Evolutionary conservation across 1,284 basidiomycete genomes (phyloP).

Genomic region (Rhodotorula sp.): DNA sequence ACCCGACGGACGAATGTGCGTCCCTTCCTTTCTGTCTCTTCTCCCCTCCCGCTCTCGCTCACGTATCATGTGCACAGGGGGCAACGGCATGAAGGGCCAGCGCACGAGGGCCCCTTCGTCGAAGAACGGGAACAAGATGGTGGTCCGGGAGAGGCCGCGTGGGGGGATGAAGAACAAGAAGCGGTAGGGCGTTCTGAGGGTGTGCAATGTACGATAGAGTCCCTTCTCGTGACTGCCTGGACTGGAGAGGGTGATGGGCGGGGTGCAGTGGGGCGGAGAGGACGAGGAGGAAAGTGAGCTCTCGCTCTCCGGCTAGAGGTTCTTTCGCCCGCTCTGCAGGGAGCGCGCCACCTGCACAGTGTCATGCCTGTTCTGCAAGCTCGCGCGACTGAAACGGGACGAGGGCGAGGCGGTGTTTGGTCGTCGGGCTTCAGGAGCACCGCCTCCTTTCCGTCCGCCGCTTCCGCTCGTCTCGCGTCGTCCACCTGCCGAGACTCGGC

Average conservation of each 20-base stretch:
- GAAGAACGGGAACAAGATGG: slow-evolving; percentile 92
- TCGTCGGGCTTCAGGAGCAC: no score
- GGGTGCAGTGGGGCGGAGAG: neutral
- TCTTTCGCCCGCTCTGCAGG: no score
- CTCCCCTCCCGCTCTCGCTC: neutral
- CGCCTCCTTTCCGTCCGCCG: no score
- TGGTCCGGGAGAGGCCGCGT: slow-evolving; percentile 60
- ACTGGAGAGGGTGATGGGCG: neutral
- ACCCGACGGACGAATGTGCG: slow-evolving; percentile 61
- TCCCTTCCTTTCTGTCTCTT: neutral
- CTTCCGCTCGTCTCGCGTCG: no score
- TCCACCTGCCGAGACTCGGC: no score
- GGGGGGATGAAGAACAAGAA: slow-evolving; percentile 13
- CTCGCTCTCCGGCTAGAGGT: no score
- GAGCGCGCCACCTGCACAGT: no score
- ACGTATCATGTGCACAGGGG: no score
- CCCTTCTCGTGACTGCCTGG: neutral
- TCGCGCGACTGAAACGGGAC: no score
- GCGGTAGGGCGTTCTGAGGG: neutral
- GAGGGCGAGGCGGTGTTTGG: no score
- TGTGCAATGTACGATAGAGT: neutral
- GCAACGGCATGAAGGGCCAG: slow-evolving; percentile 79
- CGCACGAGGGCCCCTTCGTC: slow-evolving; percentile 87
- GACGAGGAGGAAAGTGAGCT: neutral
- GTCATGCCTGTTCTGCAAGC: no score